These are phyloP conservation scores for Boletus rubroflammeus DNA, from an alignment of 768 basidiomycete species.

Conservation along the genomic window DNA sequence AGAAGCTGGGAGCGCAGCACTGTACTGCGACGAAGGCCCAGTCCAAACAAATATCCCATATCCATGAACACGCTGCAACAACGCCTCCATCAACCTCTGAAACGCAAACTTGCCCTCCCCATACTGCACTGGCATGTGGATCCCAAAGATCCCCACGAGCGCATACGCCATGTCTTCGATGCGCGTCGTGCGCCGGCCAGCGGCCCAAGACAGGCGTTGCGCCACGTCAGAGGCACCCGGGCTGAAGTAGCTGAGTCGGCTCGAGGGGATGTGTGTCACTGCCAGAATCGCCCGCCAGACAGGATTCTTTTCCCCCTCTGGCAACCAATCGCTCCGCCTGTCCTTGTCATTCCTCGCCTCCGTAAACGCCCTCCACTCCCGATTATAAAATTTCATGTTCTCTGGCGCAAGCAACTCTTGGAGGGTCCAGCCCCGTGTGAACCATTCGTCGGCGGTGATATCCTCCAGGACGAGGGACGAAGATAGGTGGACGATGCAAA, in stretches of 20 bases:
- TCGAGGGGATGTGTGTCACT: background rate
- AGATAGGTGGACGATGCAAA: conserved; percentile 19
- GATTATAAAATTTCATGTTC: conserved; percentile 17
- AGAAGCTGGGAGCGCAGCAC: conserved; percentile 3
- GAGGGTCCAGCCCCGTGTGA: conserved; percentile 15
- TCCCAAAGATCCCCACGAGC: conserved; percentile 21
- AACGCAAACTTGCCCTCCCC: conserved; percentile 25
- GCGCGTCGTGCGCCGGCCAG: conserved; percentile 20
- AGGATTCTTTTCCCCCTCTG: background rate
- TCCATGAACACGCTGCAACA: background rate
- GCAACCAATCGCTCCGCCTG: background rate
- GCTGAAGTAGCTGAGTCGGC: background rate
- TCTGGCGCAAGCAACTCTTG: conserved; percentile 20
- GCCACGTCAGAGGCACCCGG: conserved; percentile 2
- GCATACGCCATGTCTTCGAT: conserved; percentile 25
- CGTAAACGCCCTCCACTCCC: background rate
- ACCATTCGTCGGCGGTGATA: conserved; percentile 16
- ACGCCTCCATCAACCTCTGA: conserved; percentile 13
- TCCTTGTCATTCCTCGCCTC: conserved; percentile 8
- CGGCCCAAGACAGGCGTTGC: conserved; percentile 16
- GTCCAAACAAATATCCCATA: conserved; percentile 9
- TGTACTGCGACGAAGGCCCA: conserved; percentile 2
- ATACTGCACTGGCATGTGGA: conserved; percentile 21
- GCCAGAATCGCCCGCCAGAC: conserved; percentile 1
- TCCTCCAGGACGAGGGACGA: conserved; percentile 6